These are phyloP conservation scores for Bipolaris cookei DNA, from an alignment of 2,329 filamentous ascomycete species.

Conservation along the genomic window DNA sequence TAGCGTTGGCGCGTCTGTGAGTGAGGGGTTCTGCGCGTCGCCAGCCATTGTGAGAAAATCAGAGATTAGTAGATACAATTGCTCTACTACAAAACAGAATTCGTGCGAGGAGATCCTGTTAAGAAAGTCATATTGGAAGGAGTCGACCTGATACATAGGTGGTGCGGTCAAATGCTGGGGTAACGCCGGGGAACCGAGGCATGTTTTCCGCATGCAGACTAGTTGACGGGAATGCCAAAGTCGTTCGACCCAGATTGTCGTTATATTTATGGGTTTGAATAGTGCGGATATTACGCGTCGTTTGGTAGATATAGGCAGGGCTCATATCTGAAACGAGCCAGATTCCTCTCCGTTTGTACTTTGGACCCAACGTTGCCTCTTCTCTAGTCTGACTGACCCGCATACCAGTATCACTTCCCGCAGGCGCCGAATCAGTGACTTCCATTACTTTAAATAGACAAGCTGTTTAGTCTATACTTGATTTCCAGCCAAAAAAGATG, in stretches of 20 bases:
- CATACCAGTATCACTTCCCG: too few species aligned
- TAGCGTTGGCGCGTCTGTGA: conserved; percentile 29
- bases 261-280: background rate
- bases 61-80: background rate
- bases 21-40: conserved; percentile 21
- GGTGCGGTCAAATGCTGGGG: conserved; percentile 15
- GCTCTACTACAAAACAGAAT: conserved; percentile 7
- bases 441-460: background rate
- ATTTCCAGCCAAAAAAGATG: conserved; percentile 17
- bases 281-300: background rate
- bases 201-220: conserved; percentile 6
- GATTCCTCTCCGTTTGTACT: too few species aligned
- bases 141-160: background rate
- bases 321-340: too few species aligned
- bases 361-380: too few species aligned
- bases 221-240: background rate
- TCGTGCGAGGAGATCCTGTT: conserved; percentile 20
- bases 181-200: conserved; percentile 40
- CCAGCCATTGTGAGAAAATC: conserved; percentile 28
- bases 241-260: background rate
- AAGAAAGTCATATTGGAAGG: conserved; percentile 28
- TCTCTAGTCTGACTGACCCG: too few species aligned
- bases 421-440: too few species aligned
- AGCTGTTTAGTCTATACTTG: background rate
- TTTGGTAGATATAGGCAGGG: background rate